Evolutionary conservation across 805 yeast species (phyloP), one percentile per base, ranked within the genome.

Genomic region (Schwanniomyces occidentalis): DNA sequence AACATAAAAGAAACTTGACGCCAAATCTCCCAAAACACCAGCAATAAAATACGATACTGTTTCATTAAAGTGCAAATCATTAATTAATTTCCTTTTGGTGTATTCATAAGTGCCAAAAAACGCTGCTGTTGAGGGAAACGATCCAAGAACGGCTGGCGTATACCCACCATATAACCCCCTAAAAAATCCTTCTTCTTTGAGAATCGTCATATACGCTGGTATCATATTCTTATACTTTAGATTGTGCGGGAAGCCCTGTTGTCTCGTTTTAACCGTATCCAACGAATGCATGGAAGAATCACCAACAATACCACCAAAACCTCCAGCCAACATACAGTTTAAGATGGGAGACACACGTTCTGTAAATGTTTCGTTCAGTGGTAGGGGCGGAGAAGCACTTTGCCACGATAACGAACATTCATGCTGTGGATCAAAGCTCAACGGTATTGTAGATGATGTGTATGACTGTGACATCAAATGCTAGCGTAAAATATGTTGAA

Each of bases 241-340:
- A 14, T 73, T 73, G 44, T 71, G 67, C 15, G 85, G 81, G 4
- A 95, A 85, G n/a, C 96, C 98, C 56, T 93, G 99, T 58, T 93
- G 99, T 43, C 99, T 72, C 2, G 99, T 93, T 57, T 93, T 93
- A 20, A 93, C 96, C 0, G 99, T 93, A 55, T 93, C 99, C 22
- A 93, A 63, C 0, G 98, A 90, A 61, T 93, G 97, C 97, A 93
- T 93, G 19, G 78, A 65, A 1, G 93, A 75, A 52, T 91, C 99
- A 9, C 97, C 98, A 24, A 90, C 76, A 35, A 86, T 81, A 1
- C 98, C 99, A 6, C 99, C 99, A 31, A 91, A 62, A 0, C 95
- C 97, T 26, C 99, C 99, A 0, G 97, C 96, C 24, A 89, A 36
- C 70, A 88, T 70, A 53, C 88, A 78, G 51, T 75, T 71, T 42